Evolutionary conservation across 164 flowering plant species (phyloP), one percentile per base, ranked within the genome.

Genomic region (Cinnamomum chago): DNA sequence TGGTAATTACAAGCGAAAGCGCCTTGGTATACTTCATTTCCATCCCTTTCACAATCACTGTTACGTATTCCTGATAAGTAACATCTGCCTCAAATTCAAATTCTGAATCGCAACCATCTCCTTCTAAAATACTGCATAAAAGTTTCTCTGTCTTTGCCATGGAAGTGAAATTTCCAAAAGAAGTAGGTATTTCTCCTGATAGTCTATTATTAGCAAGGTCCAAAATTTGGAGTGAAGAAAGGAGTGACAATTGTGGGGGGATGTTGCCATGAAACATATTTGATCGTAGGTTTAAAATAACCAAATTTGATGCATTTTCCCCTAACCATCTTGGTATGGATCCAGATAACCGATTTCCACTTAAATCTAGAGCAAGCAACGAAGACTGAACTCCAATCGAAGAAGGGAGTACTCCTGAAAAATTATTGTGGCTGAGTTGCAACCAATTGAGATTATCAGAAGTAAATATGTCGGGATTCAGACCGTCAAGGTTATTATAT

Each of bases 141-240:
- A 25, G 27, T 25, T 25, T 25, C 1, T 1, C 0, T n/a, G 12
- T 73, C 15, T 7, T 17, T 30, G 73, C 47, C 78, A 81, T 74
- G 30, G 66, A 75, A 11, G 50, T 79, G 3, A 84, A 60, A 66
- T 82, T 79, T 2, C 40, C 70, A 58, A 84, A 55, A 51, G 85
- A 82, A 2, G 3, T 2, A 5, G 85, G 86, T 28, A 82, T 71
- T n/a, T 33, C 58, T 51, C 87, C 81, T 0, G 71, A 68, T 2
- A 82, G 18, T 4, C 69, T 68, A 58, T 82, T 84, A 0, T 33
- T 15, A 13, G 81, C 66, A 18, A 84, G 71, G 68, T 84, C 85
- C 52, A 82, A 20, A 0, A 84, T 22, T 40, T 76, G 82, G 22
- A 84, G 50, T 25, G 5, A 11, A 4, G 3, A 12, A 0, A 79